Evolutionary conservation across 495 filamentous ascomycete species (phyloP).

Genomic region (Baudoinia panamericana): DNA sequence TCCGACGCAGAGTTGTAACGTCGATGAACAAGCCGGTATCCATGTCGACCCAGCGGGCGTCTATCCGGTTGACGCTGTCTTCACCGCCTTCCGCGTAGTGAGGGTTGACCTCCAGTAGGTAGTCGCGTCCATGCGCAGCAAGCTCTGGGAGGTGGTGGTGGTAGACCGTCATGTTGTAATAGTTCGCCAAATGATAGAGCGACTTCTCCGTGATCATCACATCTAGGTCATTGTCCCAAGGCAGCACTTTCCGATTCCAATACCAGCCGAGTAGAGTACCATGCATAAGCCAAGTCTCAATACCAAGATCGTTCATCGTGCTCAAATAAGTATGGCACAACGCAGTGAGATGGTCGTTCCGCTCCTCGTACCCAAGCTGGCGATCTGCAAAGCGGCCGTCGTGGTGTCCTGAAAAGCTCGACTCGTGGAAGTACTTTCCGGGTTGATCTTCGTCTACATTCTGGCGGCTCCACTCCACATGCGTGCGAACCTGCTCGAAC

Average conservation of each 20-base stretch:
- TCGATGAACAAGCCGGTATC: constrained; percentile 50
- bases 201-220: constrained; percentile 45
- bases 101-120: constrained; percentile 49
- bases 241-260: constrained; percentile 52
- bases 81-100: constrained; percentile 38
- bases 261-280: constrained; percentile 49
- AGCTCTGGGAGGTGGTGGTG: constrained; percentile 36
- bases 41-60: constrained; percentile 49
- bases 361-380: constrained; percentile 15
- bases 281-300: constrained; percentile 53
- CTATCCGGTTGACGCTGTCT: constrained; percentile 45
- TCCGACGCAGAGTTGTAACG: constrained; percentile 44
- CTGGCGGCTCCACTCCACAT: not conserved
- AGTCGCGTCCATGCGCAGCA: constrained; percentile 30
- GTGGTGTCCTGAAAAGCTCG: constrained; percentile 27
- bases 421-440: constrained; percentile 16
- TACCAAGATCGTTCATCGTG: constrained; percentile 42
- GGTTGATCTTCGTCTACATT: constrained; percentile 1
- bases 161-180: constrained; percentile 52
- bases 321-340: constrained; percentile 43
- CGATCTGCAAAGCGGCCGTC: constrained; percentile 28
- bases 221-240: constrained; percentile 52
- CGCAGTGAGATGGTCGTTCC: constrained; percentile 32
- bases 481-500: not conserved
- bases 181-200: constrained; percentile 38